Percentiles rank a stretch among this genome's conserved stretches.
Conservation (phyloP, 768 basidiomycete species). For the Dioszegia aurantiaca region DNA sequence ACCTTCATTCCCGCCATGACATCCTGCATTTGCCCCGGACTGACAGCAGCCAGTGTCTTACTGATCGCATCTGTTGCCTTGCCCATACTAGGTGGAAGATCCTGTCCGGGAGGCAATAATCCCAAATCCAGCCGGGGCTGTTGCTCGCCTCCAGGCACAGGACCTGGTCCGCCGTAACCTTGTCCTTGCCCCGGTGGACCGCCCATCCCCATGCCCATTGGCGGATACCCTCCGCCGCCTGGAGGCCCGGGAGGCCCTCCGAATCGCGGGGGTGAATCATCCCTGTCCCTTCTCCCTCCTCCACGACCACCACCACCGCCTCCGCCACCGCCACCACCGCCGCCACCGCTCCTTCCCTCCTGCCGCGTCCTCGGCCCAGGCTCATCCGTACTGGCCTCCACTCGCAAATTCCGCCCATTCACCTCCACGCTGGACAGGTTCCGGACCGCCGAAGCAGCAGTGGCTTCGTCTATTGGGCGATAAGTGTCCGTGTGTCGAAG, state of each 20-base stretch:
- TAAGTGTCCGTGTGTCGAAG: not conserved
- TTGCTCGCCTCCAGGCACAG: slow-evolving; percentile 3
- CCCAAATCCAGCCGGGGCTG: slow-evolving; percentile 54
- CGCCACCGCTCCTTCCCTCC: slow-evolving; percentile 15
- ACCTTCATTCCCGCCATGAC: slow-evolving; percentile 99
- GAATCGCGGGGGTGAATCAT: slow-evolving; percentile 17
- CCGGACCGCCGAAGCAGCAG: slow-evolving; percentile 88
- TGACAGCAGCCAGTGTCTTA: slow-evolving; percentile 77
- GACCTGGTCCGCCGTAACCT: slow-evolving; percentile 8
- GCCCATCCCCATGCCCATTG: slow-evolving; percentile 2
- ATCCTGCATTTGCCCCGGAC: slow-evolving; percentile 81
- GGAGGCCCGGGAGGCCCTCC: slow-evolving; percentile 1
- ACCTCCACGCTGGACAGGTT: slow-evolving; percentile 92
- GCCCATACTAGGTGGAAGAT: slow-evolving; percentile 55
- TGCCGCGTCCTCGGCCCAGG: slow-evolving; percentile 30
- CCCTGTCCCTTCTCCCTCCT: slow-evolving; percentile 12
- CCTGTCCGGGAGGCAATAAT: slow-evolving; percentile 71
- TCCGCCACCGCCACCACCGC: slow-evolving; percentile 19
- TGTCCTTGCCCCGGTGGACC: slow-evolving; percentile 1
- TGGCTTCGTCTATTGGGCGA: slow-evolving; percentile 71
- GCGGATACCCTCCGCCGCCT: slow-evolving; percentile 8
- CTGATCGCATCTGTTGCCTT: slow-evolving; percentile 78
- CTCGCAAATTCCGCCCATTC: slow-evolving; percentile 84
- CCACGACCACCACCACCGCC: slow-evolving; percentile 25
- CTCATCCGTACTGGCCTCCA: slow-evolving; percentile 63